Conservation (phyloP, 2,329 filamentous ascomycete genomes). For the Dactylellina drechsleri region DNA sequence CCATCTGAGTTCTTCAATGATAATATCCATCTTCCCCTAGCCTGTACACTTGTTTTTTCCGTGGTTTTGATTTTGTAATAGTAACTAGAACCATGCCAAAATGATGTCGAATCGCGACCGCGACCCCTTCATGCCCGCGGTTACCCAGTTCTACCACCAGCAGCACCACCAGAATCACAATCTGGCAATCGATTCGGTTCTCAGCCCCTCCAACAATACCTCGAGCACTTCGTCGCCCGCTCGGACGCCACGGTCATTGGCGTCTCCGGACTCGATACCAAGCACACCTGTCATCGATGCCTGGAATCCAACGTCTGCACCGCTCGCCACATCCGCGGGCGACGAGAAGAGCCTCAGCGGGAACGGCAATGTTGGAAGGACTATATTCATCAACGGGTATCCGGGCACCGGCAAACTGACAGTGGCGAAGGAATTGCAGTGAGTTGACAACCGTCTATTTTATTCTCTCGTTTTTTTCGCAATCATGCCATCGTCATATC, state of each 20-base stretch:
- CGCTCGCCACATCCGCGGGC: not conserved
- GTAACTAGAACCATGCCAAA: conserved; percentile 32
- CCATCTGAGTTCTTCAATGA: too few species aligned
- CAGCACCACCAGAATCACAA: conserved; percentile 53
- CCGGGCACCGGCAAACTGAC: conserved; percentile 60
- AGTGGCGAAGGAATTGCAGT: conserved; percentile 59
- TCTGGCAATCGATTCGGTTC: conserved; percentile 37
- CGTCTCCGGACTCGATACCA: conserved; percentile 49
- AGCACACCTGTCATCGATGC: conserved; percentile 49
- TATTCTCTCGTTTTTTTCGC: not conserved
- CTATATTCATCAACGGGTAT: conserved; percentile 61
- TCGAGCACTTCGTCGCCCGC: conserved; percentile 44
- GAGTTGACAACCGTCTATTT: conserved; percentile 17
- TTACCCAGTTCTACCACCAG: conserved; percentile 51
- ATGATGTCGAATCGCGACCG: conserved; percentile 54
- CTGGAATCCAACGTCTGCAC: conserved; percentile 40
- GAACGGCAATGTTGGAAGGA: conserved; percentile 30
- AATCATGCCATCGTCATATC: conserved; percentile 50
- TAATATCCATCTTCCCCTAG: not conserved
- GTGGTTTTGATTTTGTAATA: too few species aligned
- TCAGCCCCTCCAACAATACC: conserved; percentile 37
- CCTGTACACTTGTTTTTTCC: too few species aligned
- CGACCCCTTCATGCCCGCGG: conserved; percentile 54
- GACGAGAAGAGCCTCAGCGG: conserved; percentile 18
- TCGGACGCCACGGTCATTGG: conserved; percentile 46